Base-by-base conservation (phyloP, 2,329 filamentous ascomycete species). In the Paracorniculantispora psalliotae region DNA sequence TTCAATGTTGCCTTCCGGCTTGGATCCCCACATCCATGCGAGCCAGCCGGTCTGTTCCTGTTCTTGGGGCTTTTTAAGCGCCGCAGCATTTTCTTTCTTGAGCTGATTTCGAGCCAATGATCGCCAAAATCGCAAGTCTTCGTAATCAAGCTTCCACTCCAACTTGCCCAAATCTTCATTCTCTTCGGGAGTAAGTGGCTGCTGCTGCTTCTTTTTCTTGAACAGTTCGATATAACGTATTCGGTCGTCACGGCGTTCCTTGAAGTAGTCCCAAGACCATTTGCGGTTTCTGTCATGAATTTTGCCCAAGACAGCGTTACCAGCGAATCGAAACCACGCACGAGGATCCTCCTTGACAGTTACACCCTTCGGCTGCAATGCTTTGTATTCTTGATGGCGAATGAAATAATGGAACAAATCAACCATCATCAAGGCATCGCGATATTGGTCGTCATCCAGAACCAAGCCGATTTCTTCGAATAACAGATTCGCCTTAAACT, bases 331-430 rank as follows among this genome's bases (percentile, higher is more conserved):
- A 58, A 99, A 79, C 94, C 94, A 99, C 0, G 93, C 94, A 39
- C 85, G 84, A 15, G 94, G 93, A 66, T 97, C 91, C 71, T 97
- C 91, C 69, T 92, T 96, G 0, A 91, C 90, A 0, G 83, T 82
- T 60, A 87, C 82, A 1, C 81, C 87, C 69, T 96, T 94, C 4
- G 94, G 94, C 67, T 96, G 91, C 60, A 92, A 80, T 67, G 89
- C 93, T 71, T 96, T 96, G 77, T 97, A 97, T 71, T 99, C 93
- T 72, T 97, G 94, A 65, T 99, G 94, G 33, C 93, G 88, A 66
- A 97, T 90, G 72, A 97, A 99, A 75, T 96, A 97, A 73, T 99
- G 94, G 78, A 99, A 99, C 2, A 97, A 80, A 70, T 99, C 94
- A 2, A 97, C 90, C 79, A 99, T 90, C 94, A 99, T 99, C 60